A percentile compares a stretch with the other conserved stretches of the same genome.
phyloP scores from a whole-genome alignment of 768 basidiomycete genomes.

The Russula foetens region DNA sequence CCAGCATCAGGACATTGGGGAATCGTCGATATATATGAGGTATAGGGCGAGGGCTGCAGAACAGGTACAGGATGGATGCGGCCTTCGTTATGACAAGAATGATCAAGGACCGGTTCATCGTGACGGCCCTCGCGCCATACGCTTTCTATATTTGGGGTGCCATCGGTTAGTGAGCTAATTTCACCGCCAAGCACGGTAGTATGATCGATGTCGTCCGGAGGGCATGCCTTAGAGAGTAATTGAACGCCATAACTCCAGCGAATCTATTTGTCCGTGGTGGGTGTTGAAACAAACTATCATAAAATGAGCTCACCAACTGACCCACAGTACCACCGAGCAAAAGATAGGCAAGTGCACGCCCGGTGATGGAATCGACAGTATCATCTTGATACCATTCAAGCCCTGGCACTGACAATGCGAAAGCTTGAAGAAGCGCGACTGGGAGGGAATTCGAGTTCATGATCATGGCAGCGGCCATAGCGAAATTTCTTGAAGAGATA shows the following conservation, averaged over 20 bases:
- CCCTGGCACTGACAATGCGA: slow-evolving; percentile 76
- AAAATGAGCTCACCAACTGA: slow-evolving; percentile 87
- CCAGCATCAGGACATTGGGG: slow-evolving; percentile 9
- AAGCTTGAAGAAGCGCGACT: slow-evolving; percentile 87
- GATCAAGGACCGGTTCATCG: background rate
- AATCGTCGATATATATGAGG: background rate
- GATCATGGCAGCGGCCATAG: slow-evolving; percentile 77
- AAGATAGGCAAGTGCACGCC: slow-evolving; percentile 81
- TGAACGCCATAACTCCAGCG: slow-evolving; percentile 91
- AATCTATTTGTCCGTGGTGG: slow-evolving; percentile 36
- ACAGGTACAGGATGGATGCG: background rate
- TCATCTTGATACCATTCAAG: slow-evolving; percentile 79
- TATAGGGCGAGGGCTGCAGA: slow-evolving; percentile 52
- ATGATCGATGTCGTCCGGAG: slow-evolving; percentile 26
- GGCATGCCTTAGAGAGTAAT: slow-evolving; percentile 55
- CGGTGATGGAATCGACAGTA: slow-evolving; percentile 80
- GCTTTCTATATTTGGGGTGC: background rate
- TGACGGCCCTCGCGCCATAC: background rate
- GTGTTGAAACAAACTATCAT: background rate
- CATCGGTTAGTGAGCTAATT: background rate
- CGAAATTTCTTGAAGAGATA: slow-evolving; percentile 48
- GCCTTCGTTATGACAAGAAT: too few relatives aligned
- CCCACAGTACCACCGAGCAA: slow-evolving; percentile 92
- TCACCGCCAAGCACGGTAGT: background rate
- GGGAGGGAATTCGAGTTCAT: slow-evolving; percentile 95